Percentiles rank a stretch among this genome's conserved stretches.
phyloP scores from a whole-genome alignment of 192 early-diverging fungal species.

The Entomortierella lignicola region DNA sequence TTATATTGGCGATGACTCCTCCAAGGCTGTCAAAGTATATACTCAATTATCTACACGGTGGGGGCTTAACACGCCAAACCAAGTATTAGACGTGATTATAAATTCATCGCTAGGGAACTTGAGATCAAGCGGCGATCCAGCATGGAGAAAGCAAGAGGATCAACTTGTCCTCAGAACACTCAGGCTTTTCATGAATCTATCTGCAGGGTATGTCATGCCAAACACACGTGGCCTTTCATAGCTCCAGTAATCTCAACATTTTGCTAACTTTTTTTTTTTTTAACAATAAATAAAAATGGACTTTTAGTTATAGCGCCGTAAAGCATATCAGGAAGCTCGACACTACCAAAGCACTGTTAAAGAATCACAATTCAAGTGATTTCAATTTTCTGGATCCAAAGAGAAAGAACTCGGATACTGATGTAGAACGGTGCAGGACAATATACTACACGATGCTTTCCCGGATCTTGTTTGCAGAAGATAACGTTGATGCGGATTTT shows the following conservation, averaged over 20 bases:
- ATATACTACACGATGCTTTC: conserved; percentile 84
- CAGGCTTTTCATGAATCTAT: conserved; percentile 79
- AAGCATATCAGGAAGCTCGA: conserved; percentile 83
- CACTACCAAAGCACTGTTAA: conserved; percentile 72
- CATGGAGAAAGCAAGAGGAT: conserved; percentile 40
- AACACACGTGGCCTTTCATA: too few relatives aligned
- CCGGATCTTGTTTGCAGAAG: conserved; percentile 80
- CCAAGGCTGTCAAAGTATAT: conserved; percentile 73
- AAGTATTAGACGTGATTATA: conserved; percentile 43
- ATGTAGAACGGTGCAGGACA: conserved; percentile 60
- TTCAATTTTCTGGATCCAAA: conserved; percentile 75
- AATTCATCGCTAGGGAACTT: conserved; percentile 37
- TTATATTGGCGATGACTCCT: conserved; percentile 79
- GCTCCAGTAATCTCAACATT: too few relatives aligned
- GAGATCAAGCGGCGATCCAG: conserved; percentile 26
- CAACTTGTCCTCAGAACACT: conserved; percentile 65
- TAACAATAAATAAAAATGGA: too few relatives aligned
- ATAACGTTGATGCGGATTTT: conserved; percentile 68
- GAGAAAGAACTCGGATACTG: conserved; percentile 8
- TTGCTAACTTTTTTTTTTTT: background rate
- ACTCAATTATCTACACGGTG: conserved; percentile 71
- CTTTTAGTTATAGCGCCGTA: conserved; percentile 73
- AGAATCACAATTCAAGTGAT: conserved; percentile 74
- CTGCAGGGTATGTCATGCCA: conserved; percentile 63
- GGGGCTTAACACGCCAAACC: conserved; percentile 64